These are phyloP conservation scores for Monilinia fructicola DNA, from an alignment of 2,329 filamentous ascomycete species.

Conservation along the genomic window DNA sequence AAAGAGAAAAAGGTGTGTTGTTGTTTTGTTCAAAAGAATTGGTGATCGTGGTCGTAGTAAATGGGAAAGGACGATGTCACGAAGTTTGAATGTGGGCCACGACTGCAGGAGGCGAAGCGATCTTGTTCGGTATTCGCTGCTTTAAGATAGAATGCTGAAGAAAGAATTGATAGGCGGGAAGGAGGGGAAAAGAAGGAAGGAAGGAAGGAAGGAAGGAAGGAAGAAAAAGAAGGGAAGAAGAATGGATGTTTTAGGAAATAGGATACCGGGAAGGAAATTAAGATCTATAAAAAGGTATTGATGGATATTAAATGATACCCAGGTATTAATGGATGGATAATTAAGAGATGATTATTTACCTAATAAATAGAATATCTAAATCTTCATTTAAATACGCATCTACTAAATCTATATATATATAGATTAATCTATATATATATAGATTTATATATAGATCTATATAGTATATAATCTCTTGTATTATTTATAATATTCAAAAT, in stretches of 20 bases:
- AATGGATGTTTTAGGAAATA: too few relatives aligned
- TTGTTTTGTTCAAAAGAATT: constrained; percentile 25
- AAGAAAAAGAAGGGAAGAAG: not conserved
- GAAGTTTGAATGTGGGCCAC: constrained; percentile 24
- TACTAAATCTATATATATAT: not conserved
- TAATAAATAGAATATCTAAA: too few relatives aligned
- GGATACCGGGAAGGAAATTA: too few relatives aligned
- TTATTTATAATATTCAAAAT: too few relatives aligned
- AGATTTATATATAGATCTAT: too few relatives aligned
- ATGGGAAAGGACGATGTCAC: constrained; percentile 24
- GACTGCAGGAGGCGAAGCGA: constrained; percentile 25
- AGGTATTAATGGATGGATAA: not conserved
- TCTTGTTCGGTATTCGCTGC: constrained; percentile 23
- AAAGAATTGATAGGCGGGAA: constrained; percentile 15
- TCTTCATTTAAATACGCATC: too few relatives aligned
- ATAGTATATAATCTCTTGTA: too few relatives aligned
- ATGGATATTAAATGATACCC: not conserved
- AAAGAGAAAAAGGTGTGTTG: constrained; percentile 21
- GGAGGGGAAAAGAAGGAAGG: not conserved
- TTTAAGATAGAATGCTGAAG: constrained; percentile 18
- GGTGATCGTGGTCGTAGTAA: constrained; percentile 26
- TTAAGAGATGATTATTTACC: too few relatives aligned
- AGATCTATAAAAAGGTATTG: not conserved
- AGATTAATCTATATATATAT: too few relatives aligned
- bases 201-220: too few relatives aligned